These are phyloP conservation scores for Neopestalotiopsis sp. DNA, from an alignment of 2,329 filamentous ascomycete genomes.

Conservation along the genomic window DNA sequence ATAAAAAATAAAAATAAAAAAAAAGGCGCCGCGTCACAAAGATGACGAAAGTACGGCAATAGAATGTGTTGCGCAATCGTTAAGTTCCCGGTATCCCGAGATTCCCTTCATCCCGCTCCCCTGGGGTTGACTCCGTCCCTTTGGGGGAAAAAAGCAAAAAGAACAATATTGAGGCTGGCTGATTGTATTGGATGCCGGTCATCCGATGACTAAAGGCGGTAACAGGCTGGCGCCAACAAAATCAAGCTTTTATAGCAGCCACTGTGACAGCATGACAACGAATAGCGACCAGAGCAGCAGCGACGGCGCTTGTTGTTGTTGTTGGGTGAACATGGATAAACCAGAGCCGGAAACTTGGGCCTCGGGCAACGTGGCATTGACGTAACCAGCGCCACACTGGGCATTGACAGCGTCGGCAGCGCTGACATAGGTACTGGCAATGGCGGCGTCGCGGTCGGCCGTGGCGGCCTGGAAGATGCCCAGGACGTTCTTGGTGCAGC, in stretches of 20 bases:
- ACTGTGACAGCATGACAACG: conserved; percentile 30
- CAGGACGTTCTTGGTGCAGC: conserved; percentile 83
- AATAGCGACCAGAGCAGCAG: conserved; percentile 30
- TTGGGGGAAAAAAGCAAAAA: background rate
- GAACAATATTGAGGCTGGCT: background rate
- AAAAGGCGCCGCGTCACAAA: background rate
- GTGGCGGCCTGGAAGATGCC: conserved; percentile 75
- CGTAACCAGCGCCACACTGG: conserved; percentile 63
- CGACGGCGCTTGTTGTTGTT: conserved; percentile 27
- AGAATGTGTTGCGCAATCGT: conserved; percentile 3
- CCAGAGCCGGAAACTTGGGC: conserved; percentile 32
- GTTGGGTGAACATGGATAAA: conserved; percentile 23
- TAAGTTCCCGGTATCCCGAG: background rate
- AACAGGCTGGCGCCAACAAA: background rate
- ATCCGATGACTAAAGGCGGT: background rate
- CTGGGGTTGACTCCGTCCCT: background rate
- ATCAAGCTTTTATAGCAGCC: conserved; percentile 23
- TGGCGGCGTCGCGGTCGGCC: conserved; percentile 66
- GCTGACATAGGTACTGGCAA: conserved; percentile 71
- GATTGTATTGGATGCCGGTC: background rate
- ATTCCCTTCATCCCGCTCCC: background rate
- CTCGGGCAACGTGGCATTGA: conserved; percentile 59
- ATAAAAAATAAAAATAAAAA: background rate
- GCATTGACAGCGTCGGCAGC: conserved; percentile 79
- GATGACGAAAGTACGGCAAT: background rate